Base-by-base conservation (phyloP, 2,329 filamentous ascomycete species). In the Cladosporium oxysporum region DNA sequence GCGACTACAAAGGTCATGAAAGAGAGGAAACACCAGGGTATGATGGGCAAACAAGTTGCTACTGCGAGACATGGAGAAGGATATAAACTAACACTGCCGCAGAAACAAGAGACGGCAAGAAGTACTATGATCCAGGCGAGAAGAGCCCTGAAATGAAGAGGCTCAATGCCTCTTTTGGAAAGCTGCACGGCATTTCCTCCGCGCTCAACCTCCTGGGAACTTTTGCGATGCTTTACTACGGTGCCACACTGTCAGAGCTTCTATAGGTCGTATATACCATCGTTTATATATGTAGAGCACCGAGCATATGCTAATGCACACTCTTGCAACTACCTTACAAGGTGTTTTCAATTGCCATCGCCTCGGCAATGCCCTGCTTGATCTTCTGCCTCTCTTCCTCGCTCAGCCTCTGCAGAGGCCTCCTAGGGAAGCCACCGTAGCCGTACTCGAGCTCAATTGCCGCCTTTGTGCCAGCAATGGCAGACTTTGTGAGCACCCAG, bases 91-190 rank as follows among this genome's bases (percentile, higher is more conserved):
- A 65, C 28, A 7, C 8, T 47, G 14, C 26, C 14, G 23, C 66
- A 85, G 93, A 94, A 83, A 92, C 90, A 68, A 88, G 90, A 73
- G 94, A 97, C 76, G 92, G 92, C 64, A 97, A 96, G 84, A 91
- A 90, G 76, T 91, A 89, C 78, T 91, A 90, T 74, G 92, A 96
- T 69, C 81, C 86, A 62, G 85, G 88, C 0, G 91, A 92, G 47
- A 91, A 96, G 74, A 95, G 91, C 5, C 84, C 89, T 71, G 91
- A 94, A 81, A 97, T 98, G 93, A 79, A 87, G 71, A 83, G 83
- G 10, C 78, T 96, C 72, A 96, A 94, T 82, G 91, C 88, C 80
- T 84, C 83, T 69, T 98, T 98, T 77, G 87, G 86, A 18, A 86
- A 85, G 68, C 79, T 97, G 66, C 95, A 99, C 78, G 92, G 93